These are phyloP conservation scores for Lasiodiplodia gonubiensis DNA, from an alignment of 2,329 filamentous ascomycete species.

Conservation along the genomic window DNA sequence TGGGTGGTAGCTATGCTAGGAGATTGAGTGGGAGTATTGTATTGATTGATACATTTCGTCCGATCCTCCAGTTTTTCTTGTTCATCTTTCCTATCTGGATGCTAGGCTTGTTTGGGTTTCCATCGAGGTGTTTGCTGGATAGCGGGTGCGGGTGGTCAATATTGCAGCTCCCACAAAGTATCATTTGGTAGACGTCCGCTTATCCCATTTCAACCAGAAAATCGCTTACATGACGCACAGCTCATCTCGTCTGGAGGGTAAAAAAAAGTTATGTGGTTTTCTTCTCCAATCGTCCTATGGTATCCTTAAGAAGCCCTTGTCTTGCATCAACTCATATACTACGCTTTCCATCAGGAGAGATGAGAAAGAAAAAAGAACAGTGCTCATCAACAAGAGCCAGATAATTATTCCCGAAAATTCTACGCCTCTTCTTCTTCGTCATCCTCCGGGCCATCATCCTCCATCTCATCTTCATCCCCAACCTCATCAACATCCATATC, in stretches of 20 bases:
- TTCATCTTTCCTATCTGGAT: background rate
- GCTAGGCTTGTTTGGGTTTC: too few species aligned
- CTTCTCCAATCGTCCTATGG: background rate
- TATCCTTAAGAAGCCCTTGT: background rate
- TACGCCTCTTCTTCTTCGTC: constrained; percentile 28
- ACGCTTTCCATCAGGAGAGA: background rate
- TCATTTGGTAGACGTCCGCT: too few species aligned
- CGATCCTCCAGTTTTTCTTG: background rate
- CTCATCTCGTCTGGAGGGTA: too few species aligned
- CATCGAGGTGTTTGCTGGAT: too few species aligned
- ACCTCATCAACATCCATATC: constrained; percentile 43
- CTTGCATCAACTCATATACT: background rate
- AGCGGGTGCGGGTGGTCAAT: too few species aligned
- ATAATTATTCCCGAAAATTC: background rate
- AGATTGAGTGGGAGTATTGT: background rate
- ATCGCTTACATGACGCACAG: too few species aligned
- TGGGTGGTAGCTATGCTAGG: constrained; percentile 59
- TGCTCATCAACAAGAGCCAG: background rate
- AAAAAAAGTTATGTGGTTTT: background rate
- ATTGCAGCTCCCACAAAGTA: too few species aligned
- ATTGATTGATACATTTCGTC: background rate
- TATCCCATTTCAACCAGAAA: too few species aligned
- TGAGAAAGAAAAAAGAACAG: background rate
- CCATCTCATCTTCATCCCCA: constrained; percentile 41
- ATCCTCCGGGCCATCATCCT: constrained; percentile 60